Percentiles rank a stretch among this genome's conserved stretches.
phyloP scores from a whole-genome alignment of 2,329 filamentous ascomycete species.

The Escovopsis sp. region DNA sequence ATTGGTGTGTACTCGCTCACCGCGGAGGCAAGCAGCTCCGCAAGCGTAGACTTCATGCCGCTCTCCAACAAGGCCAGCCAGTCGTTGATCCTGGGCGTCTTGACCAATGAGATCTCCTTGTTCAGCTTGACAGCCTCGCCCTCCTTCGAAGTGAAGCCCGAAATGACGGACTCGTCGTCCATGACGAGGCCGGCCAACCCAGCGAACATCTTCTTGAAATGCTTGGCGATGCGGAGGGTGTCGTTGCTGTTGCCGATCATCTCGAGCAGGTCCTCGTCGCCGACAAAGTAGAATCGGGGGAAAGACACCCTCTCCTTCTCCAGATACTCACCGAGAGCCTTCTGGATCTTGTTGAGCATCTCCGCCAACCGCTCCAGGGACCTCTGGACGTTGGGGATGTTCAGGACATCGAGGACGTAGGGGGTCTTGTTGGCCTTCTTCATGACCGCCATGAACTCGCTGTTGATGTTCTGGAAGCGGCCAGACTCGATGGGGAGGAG shows the following conservation, averaged over 20 bases:
- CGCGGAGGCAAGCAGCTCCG: constrained; percentile 78
- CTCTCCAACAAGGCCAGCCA: constrained; percentile 89
- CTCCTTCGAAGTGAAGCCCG: constrained; percentile 89
- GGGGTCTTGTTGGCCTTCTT: constrained; percentile 98
- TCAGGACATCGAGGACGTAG: constrained; percentile 87
- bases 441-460: constrained; percentile 97
- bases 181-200: constrained; percentile 82
- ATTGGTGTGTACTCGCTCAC: constrained; percentile 69
- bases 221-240: constrained; percentile 87
- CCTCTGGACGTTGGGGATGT: constrained; percentile 91
- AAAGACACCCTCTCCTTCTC: constrained; percentile 97
- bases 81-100: constrained; percentile 95
- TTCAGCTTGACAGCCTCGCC: constrained; percentile 78
- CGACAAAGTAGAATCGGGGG: constrained; percentile 97
- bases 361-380: constrained; percentile 93
- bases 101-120: constrained; percentile 80
- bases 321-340: constrained; percentile 93
- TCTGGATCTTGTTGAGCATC: constrained; percentile 96
- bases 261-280: constrained; percentile 93
- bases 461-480: constrained; percentile 98
- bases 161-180: constrained; percentile 80
- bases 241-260: constrained; percentile 99
- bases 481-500: constrained; percentile 91
- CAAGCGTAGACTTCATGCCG: constrained; percentile 88
- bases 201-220: constrained; percentile 99